Base-by-base conservation (phyloP, 2,329 filamentous ascomycete species). In the Falciphora oryzae region DNA sequence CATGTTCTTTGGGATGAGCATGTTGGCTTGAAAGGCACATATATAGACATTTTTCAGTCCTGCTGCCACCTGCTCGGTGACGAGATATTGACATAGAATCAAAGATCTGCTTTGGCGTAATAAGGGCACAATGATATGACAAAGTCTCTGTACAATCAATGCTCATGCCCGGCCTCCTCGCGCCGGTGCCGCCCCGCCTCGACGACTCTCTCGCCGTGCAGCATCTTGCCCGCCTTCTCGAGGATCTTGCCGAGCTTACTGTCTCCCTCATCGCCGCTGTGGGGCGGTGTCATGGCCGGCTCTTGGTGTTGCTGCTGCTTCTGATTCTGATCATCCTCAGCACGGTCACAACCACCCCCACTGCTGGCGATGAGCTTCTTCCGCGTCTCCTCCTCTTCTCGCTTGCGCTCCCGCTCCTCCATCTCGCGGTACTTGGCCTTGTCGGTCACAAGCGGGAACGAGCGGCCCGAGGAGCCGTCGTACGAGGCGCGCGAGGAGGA, bases 211-310 rank as follows among this genome's bases (percentile, higher is more conserved):
- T 50, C 50, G 53, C 59, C 64, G 44, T 32, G n/a, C 25, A 65
- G 25, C 53, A 50, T 28, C 58, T 58, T 18, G 35, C 65, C 65
- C 32, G 65, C 59, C 50, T 65, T 65, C 59, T 65, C 62, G 31
- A 65, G 7, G 31, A 62, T 27, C 65, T 62, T 65, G 62, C 65
- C 65, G 13, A 64, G n/a, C 58, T 32, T 65, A 59, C 65, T 65
- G 50, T 65, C 64, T 11, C 44, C 60, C 16, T 32, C n/a, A n/a
- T 25, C n/a, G 63, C 60, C 27, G 59, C 64, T 32, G 11, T 58
- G 14, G 38, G 63, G 18, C 22, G 2, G 44, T 22, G 8, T 25
- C 7, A 14, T 3, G 1, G 44, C 7, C 3, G 10, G 22, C 44
- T 44, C 38, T 44, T 18, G n/a, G 32, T 4, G 58, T 10, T 10